These are phyloP conservation scores for Phellinidium pouzarii DNA, from an alignment of 1,284 basidiomycete species.

Conservation along the genomic window DNA sequence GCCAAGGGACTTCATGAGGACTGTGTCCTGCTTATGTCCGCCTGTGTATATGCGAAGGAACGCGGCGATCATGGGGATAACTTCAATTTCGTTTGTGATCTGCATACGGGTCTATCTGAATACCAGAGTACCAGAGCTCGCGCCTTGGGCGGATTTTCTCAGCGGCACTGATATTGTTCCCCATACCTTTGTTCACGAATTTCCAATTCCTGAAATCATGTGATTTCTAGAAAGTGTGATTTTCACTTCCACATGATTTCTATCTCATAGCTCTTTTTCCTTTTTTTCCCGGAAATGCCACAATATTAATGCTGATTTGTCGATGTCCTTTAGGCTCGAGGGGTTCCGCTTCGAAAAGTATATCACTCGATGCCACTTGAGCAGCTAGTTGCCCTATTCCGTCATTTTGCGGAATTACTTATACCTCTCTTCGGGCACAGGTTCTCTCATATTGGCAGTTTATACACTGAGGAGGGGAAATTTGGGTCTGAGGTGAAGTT, in stretches of 20 bases:
- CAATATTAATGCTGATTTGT: slow-evolving; percentile 1
- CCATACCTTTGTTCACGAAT: not conserved
- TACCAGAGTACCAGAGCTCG: too few relatives aligned
- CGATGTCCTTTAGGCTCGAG: slow-evolving; percentile 45
- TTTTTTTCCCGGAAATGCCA: too few relatives aligned
- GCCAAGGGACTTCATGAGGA: too few relatives aligned
- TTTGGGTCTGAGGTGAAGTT: slow-evolving; percentile 12
- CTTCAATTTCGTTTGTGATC: too few relatives aligned
- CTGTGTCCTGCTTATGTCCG: not conserved
- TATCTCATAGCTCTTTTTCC: not conserved
- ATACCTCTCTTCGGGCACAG: slow-evolving; percentile 70
- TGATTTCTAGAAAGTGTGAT: not conserved
- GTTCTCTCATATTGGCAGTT: slow-evolving; percentile 63
- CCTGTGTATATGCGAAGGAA: not conserved
- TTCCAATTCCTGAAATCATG: not conserved
- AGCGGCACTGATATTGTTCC: too few relatives aligned
- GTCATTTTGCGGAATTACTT: slow-evolving; percentile 57
- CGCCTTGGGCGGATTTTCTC: too few relatives aligned
- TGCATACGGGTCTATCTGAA: too few relatives aligned
- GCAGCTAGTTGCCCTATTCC: slow-evolving; percentile 53
- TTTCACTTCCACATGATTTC: not conserved
- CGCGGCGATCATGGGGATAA: too few relatives aligned
- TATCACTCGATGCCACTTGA: slow-evolving; percentile 62
- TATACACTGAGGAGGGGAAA: slow-evolving; percentile 49
- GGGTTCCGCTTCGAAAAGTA: slow-evolving; percentile 58